Evolutionary conservation across 345 rosid species (phyloP).

Genomic region (Euphorbia peplus): DNA sequence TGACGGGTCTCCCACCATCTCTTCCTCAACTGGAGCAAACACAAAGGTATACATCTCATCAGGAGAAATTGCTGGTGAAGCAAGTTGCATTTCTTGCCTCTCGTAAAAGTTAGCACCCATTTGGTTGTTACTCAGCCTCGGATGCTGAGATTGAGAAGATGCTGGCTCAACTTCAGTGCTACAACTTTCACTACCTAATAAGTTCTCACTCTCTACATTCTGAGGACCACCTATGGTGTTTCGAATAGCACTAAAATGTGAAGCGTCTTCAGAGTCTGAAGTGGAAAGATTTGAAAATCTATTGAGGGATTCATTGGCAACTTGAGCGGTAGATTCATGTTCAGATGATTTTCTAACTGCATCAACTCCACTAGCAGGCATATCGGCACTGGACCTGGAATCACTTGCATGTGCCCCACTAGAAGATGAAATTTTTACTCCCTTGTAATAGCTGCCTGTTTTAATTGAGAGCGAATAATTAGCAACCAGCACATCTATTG

Average conservation of each 20-base stretch:
- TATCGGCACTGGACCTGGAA: constrained; percentile 28
- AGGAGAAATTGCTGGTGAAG: constrained; percentile 83
- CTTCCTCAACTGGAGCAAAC: constrained; percentile 84
- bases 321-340: constrained; percentile 28
- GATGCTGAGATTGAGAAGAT: constrained; percentile 37
- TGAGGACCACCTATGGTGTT: constrained; percentile 32
- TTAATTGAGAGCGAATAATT: constrained; percentile 66
- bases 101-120: constrained; percentile 48
- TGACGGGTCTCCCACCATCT: constrained; percentile 78
- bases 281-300: constrained; percentile 40
- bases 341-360: constrained; percentile 33
- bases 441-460: constrained; percentile 66
- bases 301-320: constrained; percentile 33
- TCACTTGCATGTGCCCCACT: constrained; percentile 27
- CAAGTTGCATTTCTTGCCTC: constrained; percentile 64
- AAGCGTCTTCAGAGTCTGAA: constrained; percentile 51
- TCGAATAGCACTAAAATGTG: constrained; percentile 33
- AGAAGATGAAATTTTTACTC: constrained; percentile 43
- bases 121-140: constrained; percentile 39
- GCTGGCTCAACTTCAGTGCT: constrained; percentile 31
- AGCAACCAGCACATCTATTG: constrained; percentile 70
- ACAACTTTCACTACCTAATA: constrained; percentile 35
- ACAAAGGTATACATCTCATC: constrained; percentile 86
- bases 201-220: constrained; percentile 35
- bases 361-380: constrained; percentile 40